These are phyloP conservation scores for Piromyces finnis DNA, from an alignment of 192 early-diverging fungal species.

Conservation along the genomic window DNA sequence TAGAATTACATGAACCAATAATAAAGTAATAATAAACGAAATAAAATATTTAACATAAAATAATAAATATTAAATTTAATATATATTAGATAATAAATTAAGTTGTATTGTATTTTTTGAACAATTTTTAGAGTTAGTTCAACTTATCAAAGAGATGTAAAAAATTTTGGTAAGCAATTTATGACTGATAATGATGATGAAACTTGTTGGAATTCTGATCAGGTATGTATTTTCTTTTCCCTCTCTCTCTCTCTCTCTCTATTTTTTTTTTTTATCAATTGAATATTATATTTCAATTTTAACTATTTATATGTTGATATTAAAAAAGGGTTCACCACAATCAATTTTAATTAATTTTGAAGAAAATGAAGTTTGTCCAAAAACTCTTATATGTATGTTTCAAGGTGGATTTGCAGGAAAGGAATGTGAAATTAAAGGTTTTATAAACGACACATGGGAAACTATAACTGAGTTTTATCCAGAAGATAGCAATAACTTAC, in stretches of 20 bases:
- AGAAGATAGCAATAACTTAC: conserved; percentile 49
- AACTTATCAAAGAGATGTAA: conserved; percentile 59
- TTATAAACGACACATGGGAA: conserved; percentile 10
- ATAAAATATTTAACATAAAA: no score
- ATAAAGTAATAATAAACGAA: not conserved
- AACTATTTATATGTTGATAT: not conserved
- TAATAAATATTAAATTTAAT: no score
- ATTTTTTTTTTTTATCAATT: no score
- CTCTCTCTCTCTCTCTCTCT: no score
- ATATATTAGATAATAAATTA: no score
- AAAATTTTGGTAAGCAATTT: conserved; percentile 61
- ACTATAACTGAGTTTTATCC: conserved; percentile 38
- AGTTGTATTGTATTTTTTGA: no score
- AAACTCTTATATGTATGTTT: conserved; percentile 37
- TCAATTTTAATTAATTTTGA: conserved; percentile 52
- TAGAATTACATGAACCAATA: not conserved
- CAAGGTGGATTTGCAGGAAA: conserved; percentile 81
- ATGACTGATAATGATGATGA: conserved; percentile 59
- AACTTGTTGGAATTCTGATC: conserved; percentile 91
- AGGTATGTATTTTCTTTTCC: conserved; percentile 25
- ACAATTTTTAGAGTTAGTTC: conserved; percentile 89
- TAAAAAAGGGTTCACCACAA: conserved; percentile 49
- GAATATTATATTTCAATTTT: not conserved
- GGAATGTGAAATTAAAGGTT: conserved; percentile 30
- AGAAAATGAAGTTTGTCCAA: conserved; percentile 1